These are phyloP conservation scores for Podospora pseudoanserina DNA, from an alignment of 495 filamentous ascomycete genomes.

Conservation along the genomic window DNA sequence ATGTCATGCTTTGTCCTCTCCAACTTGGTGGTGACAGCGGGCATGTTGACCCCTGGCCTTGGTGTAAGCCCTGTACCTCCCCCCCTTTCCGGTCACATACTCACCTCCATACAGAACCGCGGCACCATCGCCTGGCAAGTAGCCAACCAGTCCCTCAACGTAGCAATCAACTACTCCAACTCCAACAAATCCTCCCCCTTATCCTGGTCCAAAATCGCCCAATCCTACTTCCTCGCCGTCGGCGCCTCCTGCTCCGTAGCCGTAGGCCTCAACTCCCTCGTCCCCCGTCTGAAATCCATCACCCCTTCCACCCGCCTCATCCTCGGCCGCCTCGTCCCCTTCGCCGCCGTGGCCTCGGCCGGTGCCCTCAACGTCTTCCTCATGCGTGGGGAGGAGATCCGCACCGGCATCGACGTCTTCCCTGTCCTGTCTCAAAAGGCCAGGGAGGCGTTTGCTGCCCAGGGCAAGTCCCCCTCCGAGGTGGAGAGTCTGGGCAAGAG, in stretches of 20 bases:
- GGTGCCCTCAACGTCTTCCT: conserved; percentile 92
- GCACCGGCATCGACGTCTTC: conserved; percentile 91
- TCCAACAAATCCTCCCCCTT: conserved; percentile 94
- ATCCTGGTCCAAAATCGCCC: conserved; percentile 69
- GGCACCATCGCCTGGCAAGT: conserved; percentile 95
- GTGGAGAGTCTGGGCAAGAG: conserved; percentile 74
- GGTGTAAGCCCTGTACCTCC: conserved; percentile 43
- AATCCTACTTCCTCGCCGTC: conserved; percentile 91
- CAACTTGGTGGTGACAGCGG: conserved; percentile 93
- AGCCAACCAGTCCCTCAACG: conserved; percentile 94
- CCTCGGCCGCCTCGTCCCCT: conserved; percentile 81
- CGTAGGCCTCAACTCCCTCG: conserved; percentile 82
- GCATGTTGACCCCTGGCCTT: conserved; percentile 90
- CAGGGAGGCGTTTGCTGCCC: conserved; percentile 38
- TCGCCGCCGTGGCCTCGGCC: conserved; percentile 88
- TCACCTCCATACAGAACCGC: conserved; percentile 53
- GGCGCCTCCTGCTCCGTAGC: conserved; percentile 90
- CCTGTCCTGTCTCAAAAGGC: conserved; percentile 56
- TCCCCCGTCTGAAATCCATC: conserved; percentile 75
- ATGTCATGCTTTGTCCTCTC: conserved; percentile 96
- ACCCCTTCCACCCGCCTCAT: conserved; percentile 69
- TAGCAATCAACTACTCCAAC: conserved; percentile 94
- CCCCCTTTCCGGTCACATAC: not conserved
- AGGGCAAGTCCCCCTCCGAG: conserved; percentile 54
- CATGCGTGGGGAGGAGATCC: conserved; percentile 95